Percentiles rank a stretch among this genome's conserved stretches.
Conservation (phyloP, 805 yeast genomes). For the Candida silvicultrix region DNA sequence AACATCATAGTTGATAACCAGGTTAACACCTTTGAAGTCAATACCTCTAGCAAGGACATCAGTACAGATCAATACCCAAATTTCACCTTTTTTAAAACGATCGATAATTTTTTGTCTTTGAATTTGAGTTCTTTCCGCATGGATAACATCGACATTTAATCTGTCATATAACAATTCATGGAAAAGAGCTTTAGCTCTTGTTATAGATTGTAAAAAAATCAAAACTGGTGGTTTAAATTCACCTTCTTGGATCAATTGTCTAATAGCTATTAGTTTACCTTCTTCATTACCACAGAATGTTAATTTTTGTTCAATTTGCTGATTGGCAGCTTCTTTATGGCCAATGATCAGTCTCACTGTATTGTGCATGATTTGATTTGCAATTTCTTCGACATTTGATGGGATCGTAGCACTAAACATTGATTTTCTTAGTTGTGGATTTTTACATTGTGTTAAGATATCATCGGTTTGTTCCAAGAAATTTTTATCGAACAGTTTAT, state of each 20-base stretch:
- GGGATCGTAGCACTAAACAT: constrained; percentile 96
- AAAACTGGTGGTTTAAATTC: constrained; percentile 90
- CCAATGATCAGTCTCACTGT: constrained; percentile 86
- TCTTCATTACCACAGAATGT: constrained; percentile 89
- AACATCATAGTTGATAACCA: constrained; percentile 94
- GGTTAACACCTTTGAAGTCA: constrained; percentile 91
- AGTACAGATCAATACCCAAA: constrained; percentile 95
- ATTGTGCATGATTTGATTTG: constrained; percentile 68
- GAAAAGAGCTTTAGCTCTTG: constrained; percentile 91
- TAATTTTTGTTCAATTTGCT: constrained; percentile 74
- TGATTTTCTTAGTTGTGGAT: constrained; percentile 48
- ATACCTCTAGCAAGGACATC: constrained; percentile 96
- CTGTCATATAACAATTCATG: constrained; percentile 91
- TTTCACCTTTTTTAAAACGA: constrained; percentile 79
- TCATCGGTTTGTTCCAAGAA: constrained; percentile 90
- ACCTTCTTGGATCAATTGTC: constrained; percentile 80
- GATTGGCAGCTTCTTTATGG: constrained; percentile 88
- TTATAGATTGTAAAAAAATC: constrained; percentile 85
- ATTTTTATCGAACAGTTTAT: constrained; percentile 79
- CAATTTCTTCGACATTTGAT: constrained; percentile 84
- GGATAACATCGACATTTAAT: constrained; percentile 90
- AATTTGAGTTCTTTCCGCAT: constrained; percentile 84
- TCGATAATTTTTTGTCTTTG: constrained; percentile 85
- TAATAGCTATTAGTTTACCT: constrained; percentile 87
- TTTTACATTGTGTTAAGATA: constrained; percentile 45